Conservation (phyloP, 1,284 basidiomycete genomes). For the Dichomitus squalens region DNA sequence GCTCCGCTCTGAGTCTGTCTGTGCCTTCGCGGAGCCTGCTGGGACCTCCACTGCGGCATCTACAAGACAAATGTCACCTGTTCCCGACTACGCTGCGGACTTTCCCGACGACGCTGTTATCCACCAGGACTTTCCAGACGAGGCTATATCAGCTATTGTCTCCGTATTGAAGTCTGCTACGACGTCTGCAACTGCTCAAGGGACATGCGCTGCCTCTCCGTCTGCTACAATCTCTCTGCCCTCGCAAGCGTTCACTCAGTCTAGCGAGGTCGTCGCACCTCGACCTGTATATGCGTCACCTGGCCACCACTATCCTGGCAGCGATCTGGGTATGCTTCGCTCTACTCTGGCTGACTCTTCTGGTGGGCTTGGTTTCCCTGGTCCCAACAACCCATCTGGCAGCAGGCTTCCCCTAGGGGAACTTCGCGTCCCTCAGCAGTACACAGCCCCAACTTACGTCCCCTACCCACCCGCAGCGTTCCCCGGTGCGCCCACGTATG, state of each 20-base stretch:
- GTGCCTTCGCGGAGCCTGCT: neutral
- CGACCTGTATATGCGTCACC: constrained; percentile 12
- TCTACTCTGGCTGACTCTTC: neutral
- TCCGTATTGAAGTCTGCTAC: constrained; percentile 26
- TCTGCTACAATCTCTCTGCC: neutral
- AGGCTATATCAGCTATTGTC: constrained; percentile 31
- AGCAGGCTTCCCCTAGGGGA: constrained; percentile 14
- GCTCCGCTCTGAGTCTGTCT: neutral
- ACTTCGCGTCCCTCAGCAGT: constrained; percentile 6
- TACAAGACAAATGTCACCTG: neutral
- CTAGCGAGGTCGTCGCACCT: constrained; percentile 11
- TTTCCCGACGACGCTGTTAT: constrained; percentile 21
- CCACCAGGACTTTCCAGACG: constrained; percentile 24
- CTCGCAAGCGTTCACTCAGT: neutral
- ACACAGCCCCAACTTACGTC: constrained; percentile 1
- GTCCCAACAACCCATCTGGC: neutral
- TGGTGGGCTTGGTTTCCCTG: neutral
- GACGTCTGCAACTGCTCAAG: constrained; percentile 7
- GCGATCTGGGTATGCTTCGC: constrained; percentile 5
- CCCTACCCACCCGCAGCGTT: neutral
- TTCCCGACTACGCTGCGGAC: constrained; percentile 10
- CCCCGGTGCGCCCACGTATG: neutral
- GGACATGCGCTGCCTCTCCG: neutral
- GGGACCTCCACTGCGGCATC: neutral
- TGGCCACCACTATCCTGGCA: neutral